Conservation (phyloP, 2,329 filamentous ascomycete species). For the Endoconidiophora polonica region DNA sequence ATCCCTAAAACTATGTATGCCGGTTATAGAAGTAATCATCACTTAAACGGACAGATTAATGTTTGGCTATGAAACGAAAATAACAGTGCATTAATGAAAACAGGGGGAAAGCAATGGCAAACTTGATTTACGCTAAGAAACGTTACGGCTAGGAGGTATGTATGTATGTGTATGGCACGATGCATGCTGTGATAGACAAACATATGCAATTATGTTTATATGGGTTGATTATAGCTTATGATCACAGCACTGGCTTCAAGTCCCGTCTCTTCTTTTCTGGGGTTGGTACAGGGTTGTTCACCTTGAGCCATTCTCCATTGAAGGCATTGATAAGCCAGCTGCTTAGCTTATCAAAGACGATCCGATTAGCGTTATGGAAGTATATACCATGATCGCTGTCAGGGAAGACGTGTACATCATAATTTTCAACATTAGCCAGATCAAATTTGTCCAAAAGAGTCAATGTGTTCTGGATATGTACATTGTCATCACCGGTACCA, state of each 20-base stretch:
- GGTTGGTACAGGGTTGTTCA: conserved; percentile 32
- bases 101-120: background rate
- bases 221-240: background rate
- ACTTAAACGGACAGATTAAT: no score
- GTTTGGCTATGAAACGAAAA: no score
- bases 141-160: no score
- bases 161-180: no score
- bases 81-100: background rate
- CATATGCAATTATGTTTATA: no score
- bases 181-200: no score
- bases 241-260: background rate
- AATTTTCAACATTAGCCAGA: conserved; percentile 68
- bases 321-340: conserved; percentile 96
- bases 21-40: no score
- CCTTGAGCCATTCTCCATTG: conserved; percentile 79
- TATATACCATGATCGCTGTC: conserved; percentile 91
- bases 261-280: conserved; percentile 15
- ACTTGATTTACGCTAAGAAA: background rate
- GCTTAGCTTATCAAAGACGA: conserved; percentile 83
- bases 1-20: background rate
- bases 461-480: conserved; percentile 90
- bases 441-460: conserved; percentile 77
- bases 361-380: conserved; percentile 80
- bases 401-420: conserved; percentile 91
- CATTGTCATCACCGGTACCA: conserved; percentile 90